Conservation (phyloP, 2,329 filamentous ascomycete genomes). For the Stemphylium lycopersici region DNA sequence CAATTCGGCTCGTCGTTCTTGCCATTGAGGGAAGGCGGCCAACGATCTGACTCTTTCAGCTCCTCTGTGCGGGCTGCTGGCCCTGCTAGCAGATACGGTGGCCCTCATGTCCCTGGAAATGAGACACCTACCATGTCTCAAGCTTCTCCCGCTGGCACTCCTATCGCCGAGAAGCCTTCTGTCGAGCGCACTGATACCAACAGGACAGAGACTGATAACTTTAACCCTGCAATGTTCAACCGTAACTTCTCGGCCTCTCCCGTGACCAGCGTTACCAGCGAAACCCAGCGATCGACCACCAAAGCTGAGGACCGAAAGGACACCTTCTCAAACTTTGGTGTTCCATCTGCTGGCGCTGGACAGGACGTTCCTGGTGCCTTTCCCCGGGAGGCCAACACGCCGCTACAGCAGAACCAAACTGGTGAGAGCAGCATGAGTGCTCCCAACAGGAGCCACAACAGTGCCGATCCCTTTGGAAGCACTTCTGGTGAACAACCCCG, state of each 20-base stretch:
- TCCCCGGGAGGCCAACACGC: conserved; percentile 48
- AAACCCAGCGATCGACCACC: conserved; percentile 43
- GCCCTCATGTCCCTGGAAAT: conserved; percentile 55
- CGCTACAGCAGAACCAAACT: conserved; percentile 57
- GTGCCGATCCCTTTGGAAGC: conserved; percentile 51
- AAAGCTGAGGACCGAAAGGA: conserved; percentile 50
- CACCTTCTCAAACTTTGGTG: conserved; percentile 48
- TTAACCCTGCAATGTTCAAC: conserved; percentile 46
- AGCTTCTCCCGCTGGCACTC: conserved; percentile 55
- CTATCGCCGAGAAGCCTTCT: conserved; percentile 57
- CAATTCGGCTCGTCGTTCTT: conserved; percentile 80
- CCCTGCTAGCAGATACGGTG: conserved; percentile 68
- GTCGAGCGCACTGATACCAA: conserved; percentile 45
- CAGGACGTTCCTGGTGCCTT: conserved; percentile 57
- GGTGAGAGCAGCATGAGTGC: conserved; percentile 57
- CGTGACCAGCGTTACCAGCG: conserved; percentile 49
- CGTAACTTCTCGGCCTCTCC: conserved; percentile 48
- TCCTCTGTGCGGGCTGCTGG: conserved; percentile 81
- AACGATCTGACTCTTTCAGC: conserved; percentile 69
- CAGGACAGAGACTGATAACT: conserved; percentile 45
- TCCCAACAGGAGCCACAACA: conserved; percentile 50
- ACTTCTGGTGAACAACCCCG: conserved; percentile 41
- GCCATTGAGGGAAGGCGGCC: conserved; percentile 66
- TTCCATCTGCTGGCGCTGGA: conserved; percentile 30
- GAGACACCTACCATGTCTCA: conserved; percentile 54